Evolutionary conservation across 768 basidiomycete species (phyloP), one percentile per base, ranked within the genome.

Genomic region (Phaeolepiota aurea): DNA sequence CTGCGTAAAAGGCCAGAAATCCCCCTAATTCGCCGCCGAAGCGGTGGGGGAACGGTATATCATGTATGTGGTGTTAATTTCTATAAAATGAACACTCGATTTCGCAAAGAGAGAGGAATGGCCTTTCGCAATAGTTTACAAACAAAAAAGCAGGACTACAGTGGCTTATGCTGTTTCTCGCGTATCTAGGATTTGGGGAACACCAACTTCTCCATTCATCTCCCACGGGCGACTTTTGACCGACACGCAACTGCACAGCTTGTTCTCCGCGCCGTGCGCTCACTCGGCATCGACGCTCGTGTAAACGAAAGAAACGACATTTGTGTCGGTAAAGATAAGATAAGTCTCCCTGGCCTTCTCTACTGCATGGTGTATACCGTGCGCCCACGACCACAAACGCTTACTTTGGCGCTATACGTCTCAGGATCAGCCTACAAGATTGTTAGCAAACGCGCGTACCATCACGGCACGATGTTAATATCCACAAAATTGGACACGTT

Each of bases 381-480:
- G 18, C 32, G 14, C 16, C 23, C 20, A 18, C 15, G 4, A 38
- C 14, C 31, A 11, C 30, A 18, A 31, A 11, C 13, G 35, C 41
- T 44, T 37, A 33, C 30, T 32, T 52, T 11, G 42, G 50, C 43
- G 28, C 34, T 35, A 48, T 56, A 98, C 90, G 83, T 97, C 46
- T 98, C 94, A 35, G 96, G 96, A 31, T 97, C 92, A 5, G 96
- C 96, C 9, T 99, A 96, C 66, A 97, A 96, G 63, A 87, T 99
- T 41, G 82, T 85, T 32, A 86, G 79, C 49, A 77, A 79, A 39
- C 72, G 96, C 20, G 91, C 92, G 4, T 98, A 97, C 62, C 94
- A 98, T 51, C 96, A 99, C 51, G 96, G 96, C 0, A 99, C 96
- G 12, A 99, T 99, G 96, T 76, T 99, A 19, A 85, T 98, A 15